Base-by-base conservation (phyloP, 768 basidiomycete genomes). In the Guyanaporus albipodus region DNA sequence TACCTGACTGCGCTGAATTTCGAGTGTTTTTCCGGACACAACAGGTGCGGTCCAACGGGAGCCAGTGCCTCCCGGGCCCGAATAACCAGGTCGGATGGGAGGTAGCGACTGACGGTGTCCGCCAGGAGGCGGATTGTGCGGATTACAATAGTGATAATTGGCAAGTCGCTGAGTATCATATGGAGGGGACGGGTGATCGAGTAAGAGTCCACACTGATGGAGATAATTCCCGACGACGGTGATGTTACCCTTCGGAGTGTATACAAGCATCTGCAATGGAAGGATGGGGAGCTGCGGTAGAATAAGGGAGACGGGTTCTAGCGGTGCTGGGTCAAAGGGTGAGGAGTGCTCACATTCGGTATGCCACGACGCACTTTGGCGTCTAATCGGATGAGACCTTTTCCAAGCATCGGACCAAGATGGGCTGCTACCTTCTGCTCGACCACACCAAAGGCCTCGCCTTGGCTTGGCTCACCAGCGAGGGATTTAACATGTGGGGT, bases 211-310 rank as follows among this genome's bases (percentile, higher is more conserved):
- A 49, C 77, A 76, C 47, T 79, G 74, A 19, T 81, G 78, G 40
- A 98, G 77, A 58, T 82, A 83, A 58, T 80, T 74, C 52, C 89
- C 83, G 51, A 99, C 86, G 44, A 86, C 82, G 26, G 75, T 70
- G 52, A 98, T 86, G 67, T 97, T 93, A 26, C 91, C 89, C 64
- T 95, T 96, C 5, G 91, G 91, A 6, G 95, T 95, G 67, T 88
- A 95, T 24, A 97, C 82, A 31, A 96, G 79, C 67, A 96, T 78
- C 60, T 87, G 85, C 15, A 97, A 74, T 18, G 84, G 80, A 36
- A 95, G 73, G 44, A 92, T 88, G 38, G 88, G 87, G 42, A 87
- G 75, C 90, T 94, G 39, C 11, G 44, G 32, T 31, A 50, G 42
- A 22, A 50, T 51, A 44, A 50, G 48, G 57, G 50, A 52, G 59